Conservation (phyloP, 2,329 filamentous ascomycete species). For the Ampelomyces quisqualis region DNA sequence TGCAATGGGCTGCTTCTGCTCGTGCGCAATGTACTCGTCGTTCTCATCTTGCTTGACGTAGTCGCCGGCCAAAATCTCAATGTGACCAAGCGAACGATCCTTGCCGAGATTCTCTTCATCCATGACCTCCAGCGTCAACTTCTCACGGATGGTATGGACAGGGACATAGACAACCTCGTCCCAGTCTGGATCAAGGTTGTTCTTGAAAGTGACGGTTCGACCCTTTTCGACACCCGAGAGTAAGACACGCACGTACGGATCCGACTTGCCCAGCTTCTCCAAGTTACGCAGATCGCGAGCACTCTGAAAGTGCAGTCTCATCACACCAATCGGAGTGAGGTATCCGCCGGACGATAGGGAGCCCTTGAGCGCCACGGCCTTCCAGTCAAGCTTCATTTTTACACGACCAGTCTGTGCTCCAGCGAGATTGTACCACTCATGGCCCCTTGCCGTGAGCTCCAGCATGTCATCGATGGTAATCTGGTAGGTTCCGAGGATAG, state of each 20-base stretch:
- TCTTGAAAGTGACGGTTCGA: constrained; percentile 91
- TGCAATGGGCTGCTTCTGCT: constrained; percentile 67
- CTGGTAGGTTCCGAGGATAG: constrained; percentile 85
- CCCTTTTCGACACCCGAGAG: constrained; percentile 88
- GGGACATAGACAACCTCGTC: constrained; percentile 95
- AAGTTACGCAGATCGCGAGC: constrained; percentile 84
- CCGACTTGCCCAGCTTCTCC: constrained; percentile 94
- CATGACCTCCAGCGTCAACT: constrained; percentile 89
- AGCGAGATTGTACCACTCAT: constrained; percentile 92
- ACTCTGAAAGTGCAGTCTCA: constrained; percentile 87
- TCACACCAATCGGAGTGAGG: constrained; percentile 88
- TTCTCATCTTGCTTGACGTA: constrained; percentile 75
- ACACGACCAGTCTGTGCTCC: constrained; percentile 79
- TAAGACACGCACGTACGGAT: constrained; percentile 86
- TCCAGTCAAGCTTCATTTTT: constrained; percentile 93
- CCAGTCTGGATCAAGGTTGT: constrained; percentile 93
- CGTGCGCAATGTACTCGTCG: constrained; percentile 78
- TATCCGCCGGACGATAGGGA: constrained; percentile 80
- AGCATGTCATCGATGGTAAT: constrained; percentile 94
- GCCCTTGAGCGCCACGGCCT: constrained; percentile 84
- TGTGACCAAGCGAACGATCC: constrained; percentile 79
- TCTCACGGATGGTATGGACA: constrained; percentile 80
- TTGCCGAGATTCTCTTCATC: constrained; percentile 90
- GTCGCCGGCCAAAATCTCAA: constrained; percentile 75
- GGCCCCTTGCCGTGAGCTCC: constrained; percentile 84